Evolutionary conservation across 2,329 filamentous ascomycete genomes (phyloP).

Genomic region (Nemania bipapillata): DNA sequence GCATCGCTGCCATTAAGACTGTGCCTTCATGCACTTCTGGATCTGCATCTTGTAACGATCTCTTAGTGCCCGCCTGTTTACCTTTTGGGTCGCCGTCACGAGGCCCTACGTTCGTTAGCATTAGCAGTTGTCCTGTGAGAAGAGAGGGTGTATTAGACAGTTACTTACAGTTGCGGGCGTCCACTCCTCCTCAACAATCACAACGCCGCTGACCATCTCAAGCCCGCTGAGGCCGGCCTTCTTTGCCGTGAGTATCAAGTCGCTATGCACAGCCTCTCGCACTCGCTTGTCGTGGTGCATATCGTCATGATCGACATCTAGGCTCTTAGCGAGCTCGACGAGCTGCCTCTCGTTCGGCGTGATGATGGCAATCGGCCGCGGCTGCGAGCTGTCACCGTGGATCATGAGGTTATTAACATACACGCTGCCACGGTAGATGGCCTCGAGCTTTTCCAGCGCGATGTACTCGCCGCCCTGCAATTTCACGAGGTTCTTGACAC

Average conservation of each 20-base stretch:
- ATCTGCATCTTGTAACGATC: constrained; percentile 65
- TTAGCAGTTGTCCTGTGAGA: not conserved
- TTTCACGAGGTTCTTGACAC: constrained; percentile 98
- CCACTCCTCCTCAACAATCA: constrained; percentile 87
- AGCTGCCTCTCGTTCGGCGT: constrained; percentile 73
- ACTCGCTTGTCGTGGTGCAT: constrained; percentile 76
- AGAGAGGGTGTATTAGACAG: not conserved
- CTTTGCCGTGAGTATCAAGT: constrained; percentile 72
- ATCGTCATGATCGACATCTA: constrained; percentile 73
- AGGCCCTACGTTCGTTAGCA: constrained; percentile 58
- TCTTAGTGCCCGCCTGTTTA: constrained; percentile 65
- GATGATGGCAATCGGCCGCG: constrained; percentile 84
- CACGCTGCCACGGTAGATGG: constrained; percentile 83
- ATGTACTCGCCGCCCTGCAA: constrained; percentile 96
- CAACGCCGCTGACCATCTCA: constrained; percentile 80
- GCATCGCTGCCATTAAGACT: constrained; percentile 23
- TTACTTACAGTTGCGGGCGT: constrained; percentile 81
- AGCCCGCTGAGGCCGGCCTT: constrained; percentile 74
- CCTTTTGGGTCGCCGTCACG: constrained; percentile 71
- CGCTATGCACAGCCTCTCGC: constrained; percentile 68
- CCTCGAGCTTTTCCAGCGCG: constrained; percentile 93
- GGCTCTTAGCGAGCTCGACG: constrained; percentile 66
- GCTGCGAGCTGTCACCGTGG: constrained; percentile 78
- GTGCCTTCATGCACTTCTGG: constrained; percentile 53
- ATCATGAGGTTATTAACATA: constrained; percentile 88